Evolutionary conservation across 2,329 filamentous ascomycete genomes (phyloP).

Genomic region (Trichophyton verrucosum): DNA sequence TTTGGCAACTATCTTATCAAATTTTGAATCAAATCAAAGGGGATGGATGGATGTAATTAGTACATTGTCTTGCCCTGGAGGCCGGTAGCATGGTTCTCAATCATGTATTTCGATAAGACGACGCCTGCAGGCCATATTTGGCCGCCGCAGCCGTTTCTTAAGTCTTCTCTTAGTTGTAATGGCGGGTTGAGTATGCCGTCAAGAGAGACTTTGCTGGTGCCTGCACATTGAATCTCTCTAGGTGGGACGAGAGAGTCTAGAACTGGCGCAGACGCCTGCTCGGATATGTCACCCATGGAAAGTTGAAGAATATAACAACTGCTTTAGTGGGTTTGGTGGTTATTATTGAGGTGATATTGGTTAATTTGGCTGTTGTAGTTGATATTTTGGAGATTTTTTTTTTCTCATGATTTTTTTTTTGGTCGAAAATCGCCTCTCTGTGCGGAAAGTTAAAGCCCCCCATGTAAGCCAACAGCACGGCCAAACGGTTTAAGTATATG

Average conservation of each 20-base stretch:
- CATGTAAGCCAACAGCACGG: not conserved
- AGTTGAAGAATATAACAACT: not conserved
- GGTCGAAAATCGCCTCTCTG: not conserved
- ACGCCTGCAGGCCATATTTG: conserved; percentile 92
- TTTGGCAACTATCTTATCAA: not conserved
- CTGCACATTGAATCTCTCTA: conserved; percentile 40
- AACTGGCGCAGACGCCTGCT: not conserved
- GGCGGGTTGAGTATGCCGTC: conserved; percentile 59
- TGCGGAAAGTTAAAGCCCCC: not conserved
- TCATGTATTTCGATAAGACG: conserved; percentile 73
- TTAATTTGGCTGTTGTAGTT: not conserved
- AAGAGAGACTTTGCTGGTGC: conserved; percentile 48
- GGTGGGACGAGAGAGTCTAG: conserved; percentile 43
- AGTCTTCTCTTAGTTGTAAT: conserved; percentile 70
- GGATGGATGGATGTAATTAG: not conserved
- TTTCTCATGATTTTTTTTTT: not conserved
- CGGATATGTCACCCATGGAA: not conserved
- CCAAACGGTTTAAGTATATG: no score
- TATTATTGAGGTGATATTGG: not conserved
- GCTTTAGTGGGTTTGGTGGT: not conserved
- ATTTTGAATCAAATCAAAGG: conserved; percentile 9
- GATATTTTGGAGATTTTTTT: not conserved
- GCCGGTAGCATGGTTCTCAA: conserved; percentile 56
- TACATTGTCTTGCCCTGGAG: conserved; percentile 60
- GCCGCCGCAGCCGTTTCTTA: conserved; percentile 78